Base-by-base conservation (phyloP, 2,329 filamentous ascomycete species). In the Aspergillus arachidicola region DNA sequence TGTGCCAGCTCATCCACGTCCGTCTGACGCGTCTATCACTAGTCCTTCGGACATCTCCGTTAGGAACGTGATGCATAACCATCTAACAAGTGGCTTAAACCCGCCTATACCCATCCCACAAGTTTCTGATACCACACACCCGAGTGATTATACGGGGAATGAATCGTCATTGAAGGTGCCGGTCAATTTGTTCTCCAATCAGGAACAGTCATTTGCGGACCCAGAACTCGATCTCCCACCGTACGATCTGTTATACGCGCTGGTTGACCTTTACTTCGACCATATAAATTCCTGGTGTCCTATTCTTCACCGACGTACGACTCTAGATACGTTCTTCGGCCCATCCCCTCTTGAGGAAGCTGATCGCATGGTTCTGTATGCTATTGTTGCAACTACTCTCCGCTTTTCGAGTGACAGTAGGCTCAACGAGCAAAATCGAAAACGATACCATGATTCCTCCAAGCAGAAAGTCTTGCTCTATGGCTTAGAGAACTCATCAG, bases 391-490 rank as follows among this genome's bases (percentile, higher is more conserved):
- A 1, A 95, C 93, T 0, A 94, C 93, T 0, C 81, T 97, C 66
- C 88, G 92, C 32, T 97, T 93, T 75, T 96, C 92, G 0, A 89
- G 86, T 3, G 93, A 97, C 74, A 78, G 84, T 26, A 85, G 92
- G 51, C 82, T 97, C 34, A 93, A 89, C 0, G 87, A 91, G 2
- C 89, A 91, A 57, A 87, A 88, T 66, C 84, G 92, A 64, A 85
- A 87, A 55, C 87, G 90, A 36, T 96, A 95, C 71, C 91, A 96
- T 74, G 86, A 89, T 63, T 85, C 88, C 2, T 94, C 93, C 0
- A 97, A 96, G 76, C 90, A 94, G 71, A 92, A 90, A 64, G 94
- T 97, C 0, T 77, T 97, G 14, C 83, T 97, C 0, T 96, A 96
- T 71, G 93, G 93, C 5, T 86, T 97, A 70, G 93, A 96, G 71